These are phyloP conservation scores for Trichaptum fuscoviolaceum DNA, from an alignment of 768 basidiomycete species.

Conservation along the genomic window DNA sequence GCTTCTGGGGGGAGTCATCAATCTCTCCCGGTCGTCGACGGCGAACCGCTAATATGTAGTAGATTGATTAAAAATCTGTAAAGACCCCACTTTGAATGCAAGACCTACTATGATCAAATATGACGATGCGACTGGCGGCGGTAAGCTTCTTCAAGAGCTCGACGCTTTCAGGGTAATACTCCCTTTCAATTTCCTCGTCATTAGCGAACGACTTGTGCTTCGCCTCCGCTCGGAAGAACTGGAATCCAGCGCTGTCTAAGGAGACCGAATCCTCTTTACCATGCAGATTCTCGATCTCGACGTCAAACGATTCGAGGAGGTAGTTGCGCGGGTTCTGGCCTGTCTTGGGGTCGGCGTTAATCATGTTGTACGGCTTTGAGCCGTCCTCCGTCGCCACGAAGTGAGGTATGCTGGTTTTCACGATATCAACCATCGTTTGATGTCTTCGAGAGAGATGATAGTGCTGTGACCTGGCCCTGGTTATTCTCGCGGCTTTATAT, in stretches of 20 bases:
- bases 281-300: slow-evolving; percentile 48
- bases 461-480: no score
- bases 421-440: slow-evolving; percentile 7
- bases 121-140: slow-evolving; percentile 31
- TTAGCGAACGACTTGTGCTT: slow-evolving; percentile 28
- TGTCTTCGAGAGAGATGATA: slow-evolving; percentile 1
- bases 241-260: slow-evolving; percentile 50
- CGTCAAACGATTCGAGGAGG: slow-evolving; percentile 21
- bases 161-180: slow-evolving; percentile 36
- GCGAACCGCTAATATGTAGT: slow-evolving; percentile 38
- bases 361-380: slow-evolving; percentile 20
- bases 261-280: slow-evolving; percentile 40
- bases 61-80: no score
- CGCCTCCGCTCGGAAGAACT: slow-evolving; percentile 27
- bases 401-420: slow-evolving; percentile 15
- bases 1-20: slow-evolving; percentile 32
- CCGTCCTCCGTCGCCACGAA: slow-evolving; percentile 23
- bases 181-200: slow-evolving; percentile 29
- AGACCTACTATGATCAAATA: slow-evolving; percentile 39
- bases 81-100: no score
- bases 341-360: slow-evolving; percentile 20
- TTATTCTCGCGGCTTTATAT: no score
- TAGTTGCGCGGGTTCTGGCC: slow-evolving; percentile 35
- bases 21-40: slow-evolving; percentile 33
- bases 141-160: slow-evolving; percentile 34